Conservation (phyloP, 192 early-diverging fungal genomes). For the Mycoemilia scoparia region DNA sequence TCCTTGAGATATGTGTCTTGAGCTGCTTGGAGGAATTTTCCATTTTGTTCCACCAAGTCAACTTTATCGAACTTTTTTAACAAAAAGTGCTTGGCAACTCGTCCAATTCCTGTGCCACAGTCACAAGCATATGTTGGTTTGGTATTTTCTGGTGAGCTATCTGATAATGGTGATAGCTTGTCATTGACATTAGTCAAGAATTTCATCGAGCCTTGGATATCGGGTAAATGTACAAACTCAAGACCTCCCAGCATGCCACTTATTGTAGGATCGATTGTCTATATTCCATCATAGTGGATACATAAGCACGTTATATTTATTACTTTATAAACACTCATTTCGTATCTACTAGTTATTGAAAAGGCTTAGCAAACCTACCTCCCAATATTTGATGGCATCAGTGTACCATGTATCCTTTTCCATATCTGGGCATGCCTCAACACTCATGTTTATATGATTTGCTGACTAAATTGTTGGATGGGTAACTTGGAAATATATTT, state of each 20-base stretch:
- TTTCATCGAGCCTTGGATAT: conserved; percentile 41
- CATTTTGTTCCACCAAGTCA: conserved; percentile 79
- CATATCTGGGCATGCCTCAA: no score
- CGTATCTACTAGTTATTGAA: no score
- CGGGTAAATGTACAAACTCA: conserved; percentile 47
- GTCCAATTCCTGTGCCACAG: conserved; percentile 91
- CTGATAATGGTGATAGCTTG: conserved; percentile 1
- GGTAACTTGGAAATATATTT: no score
- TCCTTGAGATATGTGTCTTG: conserved; percentile 34
- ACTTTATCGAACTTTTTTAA: conserved; percentile 60
- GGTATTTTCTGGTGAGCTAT: not conserved
- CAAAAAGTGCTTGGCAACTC: conserved; percentile 76
- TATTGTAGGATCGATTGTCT: conserved; percentile 38
- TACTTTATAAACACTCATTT: no score
- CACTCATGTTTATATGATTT: no score
- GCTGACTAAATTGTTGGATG: no score
- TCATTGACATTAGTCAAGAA: conserved; percentile 33
- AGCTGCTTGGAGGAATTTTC: conserved; percentile 60
- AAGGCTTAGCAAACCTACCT: no score
- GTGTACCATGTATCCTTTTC: no score
- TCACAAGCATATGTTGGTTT: conserved; percentile 34
- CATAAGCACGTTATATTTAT: no score
- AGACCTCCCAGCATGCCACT: conserved; percentile 89
- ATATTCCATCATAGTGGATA: no score
- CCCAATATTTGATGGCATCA: conserved; percentile 23